These are phyloP conservation scores for Nakaseomyces kungkrabaensis DNA, from an alignment of 1,139 yeast genomes.

Conservation along the genomic window DNA sequence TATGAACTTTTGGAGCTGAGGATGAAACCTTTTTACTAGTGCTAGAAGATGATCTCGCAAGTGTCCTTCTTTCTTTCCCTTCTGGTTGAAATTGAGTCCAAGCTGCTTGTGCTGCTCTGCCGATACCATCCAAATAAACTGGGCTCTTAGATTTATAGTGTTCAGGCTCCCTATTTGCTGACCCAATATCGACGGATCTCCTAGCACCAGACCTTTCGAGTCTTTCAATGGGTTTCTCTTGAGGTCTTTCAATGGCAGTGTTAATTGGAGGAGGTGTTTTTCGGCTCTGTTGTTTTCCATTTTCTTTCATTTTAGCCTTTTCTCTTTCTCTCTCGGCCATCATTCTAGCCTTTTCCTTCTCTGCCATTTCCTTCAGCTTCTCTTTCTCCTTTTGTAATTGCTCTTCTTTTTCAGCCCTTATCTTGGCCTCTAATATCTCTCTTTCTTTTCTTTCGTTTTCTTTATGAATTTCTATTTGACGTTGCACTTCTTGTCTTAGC, in stretches of 20 bases:
- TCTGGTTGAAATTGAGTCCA: slow-evolving; percentile 11
- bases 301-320: background rate
- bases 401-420: background rate
- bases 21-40: background rate
- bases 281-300: background rate
- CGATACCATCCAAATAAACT: slow-evolving; percentile 12
- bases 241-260: background rate
- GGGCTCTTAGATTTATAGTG: slow-evolving; percentile 4
- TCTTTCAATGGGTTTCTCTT: background rate
- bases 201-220: background rate
- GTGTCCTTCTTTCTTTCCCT: background rate
- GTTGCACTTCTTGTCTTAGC: background rate
- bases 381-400: background rate
- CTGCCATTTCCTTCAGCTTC: background rate
- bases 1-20: background rate
- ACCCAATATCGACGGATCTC: background rate
- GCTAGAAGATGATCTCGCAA: background rate
- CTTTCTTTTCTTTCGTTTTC: slow-evolving; percentile 1
- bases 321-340: slow-evolving; percentile 5
- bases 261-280: background rate
- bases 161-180: slow-evolving; percentile 3
- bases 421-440: slow-evolving; percentile 1
- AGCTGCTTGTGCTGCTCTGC: slow-evolving; percentile 15
- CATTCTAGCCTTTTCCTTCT: slow-evolving; percentile 2
- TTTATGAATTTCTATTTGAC: slow-evolving; percentile 1